Conservation (phyloP, 768 basidiomycete genomes). For the Leccinellum albellum region DNA sequence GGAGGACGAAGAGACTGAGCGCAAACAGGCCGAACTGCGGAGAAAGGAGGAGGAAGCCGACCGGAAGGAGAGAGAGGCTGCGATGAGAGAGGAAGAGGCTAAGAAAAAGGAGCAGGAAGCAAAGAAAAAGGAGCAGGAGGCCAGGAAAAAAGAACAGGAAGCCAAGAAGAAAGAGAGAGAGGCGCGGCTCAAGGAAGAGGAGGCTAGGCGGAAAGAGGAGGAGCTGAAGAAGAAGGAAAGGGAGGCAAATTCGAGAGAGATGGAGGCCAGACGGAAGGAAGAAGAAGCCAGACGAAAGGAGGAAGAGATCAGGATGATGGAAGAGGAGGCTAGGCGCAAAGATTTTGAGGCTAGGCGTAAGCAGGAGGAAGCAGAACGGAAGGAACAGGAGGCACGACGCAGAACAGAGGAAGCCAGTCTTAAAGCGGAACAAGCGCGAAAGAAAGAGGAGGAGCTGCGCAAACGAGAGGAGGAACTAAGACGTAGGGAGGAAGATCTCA, state of each 20-base stretch:
- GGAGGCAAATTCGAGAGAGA: constrained; percentile 27
- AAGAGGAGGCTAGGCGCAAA: constrained; percentile 26
- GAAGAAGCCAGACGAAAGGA: constrained; percentile 27
- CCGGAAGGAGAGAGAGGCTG: constrained; percentile 27
- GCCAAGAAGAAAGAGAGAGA: constrained; percentile 30
- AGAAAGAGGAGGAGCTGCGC: constrained; percentile 25
- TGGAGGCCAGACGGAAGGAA: constrained; percentile 26
- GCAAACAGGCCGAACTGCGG: constrained; percentile 27
- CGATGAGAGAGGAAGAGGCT: constrained; percentile 25
- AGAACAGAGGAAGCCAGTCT: constrained; percentile 25
- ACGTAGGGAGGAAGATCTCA: constrained; percentile 32
- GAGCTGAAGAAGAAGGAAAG: constrained; percentile 22
- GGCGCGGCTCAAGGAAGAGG: constrained; percentile 15
- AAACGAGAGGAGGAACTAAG: constrained; percentile 27
- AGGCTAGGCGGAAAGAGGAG: constrained; percentile 20
- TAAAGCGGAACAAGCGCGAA: constrained; percentile 21
- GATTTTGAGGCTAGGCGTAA: constrained; percentile 31
- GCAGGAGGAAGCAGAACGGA: constrained; percentile 26
- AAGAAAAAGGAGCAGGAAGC: constrained; percentile 25
- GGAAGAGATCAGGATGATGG: constrained; percentile 25
- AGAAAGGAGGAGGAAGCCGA: constrained; percentile 32
- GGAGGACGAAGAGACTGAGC: constrained; percentile 23
- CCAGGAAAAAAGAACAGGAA: constrained; percentile 22
- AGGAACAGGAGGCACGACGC: constrained; percentile 29
- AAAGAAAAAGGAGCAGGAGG: constrained; percentile 26